A percentile compares a stretch with the other conserved stretches of the same genome.
Evolutionary conservation across 495 filamentous ascomycete species (phyloP).

Genomic region (Evernia prunastri): DNA sequence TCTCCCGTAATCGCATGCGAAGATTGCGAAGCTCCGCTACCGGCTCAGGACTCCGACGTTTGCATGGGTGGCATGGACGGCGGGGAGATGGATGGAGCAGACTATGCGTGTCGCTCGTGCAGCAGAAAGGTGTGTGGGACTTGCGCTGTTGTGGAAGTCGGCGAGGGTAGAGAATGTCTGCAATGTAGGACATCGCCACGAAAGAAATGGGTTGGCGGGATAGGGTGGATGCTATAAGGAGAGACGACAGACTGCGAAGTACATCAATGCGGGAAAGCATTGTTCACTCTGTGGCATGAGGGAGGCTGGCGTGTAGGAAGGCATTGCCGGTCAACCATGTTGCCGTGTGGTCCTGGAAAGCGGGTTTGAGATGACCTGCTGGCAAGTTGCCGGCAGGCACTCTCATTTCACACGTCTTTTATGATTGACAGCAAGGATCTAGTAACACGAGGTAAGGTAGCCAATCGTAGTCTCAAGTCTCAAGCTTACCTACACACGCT

Average conservation of each 20-base stretch:
- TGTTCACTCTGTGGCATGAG: neutral
- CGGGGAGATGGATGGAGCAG: conserved; percentile 3
- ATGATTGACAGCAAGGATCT: neutral
- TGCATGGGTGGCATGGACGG: conserved; percentile 17
- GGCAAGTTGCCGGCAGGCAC: neutral
- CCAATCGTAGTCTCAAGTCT: neutral
- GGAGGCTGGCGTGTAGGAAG: neutral
- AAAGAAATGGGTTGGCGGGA: conserved; percentile 23
- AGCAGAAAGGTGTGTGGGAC: conserved; percentile 25
- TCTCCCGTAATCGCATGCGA: conserved; percentile 15
- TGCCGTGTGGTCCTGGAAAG: neutral
- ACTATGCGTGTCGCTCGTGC: conserved; percentile 22
- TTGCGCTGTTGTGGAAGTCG: conserved; percentile 28
- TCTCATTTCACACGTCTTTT: neutral
- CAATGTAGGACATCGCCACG: conserved; percentile 22
- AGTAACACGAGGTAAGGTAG: no score
- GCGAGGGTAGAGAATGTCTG: conserved; percentile 24
- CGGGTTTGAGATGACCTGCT: neutral
- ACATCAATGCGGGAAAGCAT: neutral
- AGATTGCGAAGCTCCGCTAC: conserved; percentile 24
- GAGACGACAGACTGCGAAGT: neutral
- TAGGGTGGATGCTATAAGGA: conserved; percentile 21
- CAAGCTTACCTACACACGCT: neutral
- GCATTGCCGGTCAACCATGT: neutral
- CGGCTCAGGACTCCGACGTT: conserved; percentile 9